Evolutionary conservation across 2,329 filamentous ascomycete genomes (phyloP), one percentile per base, ranked within the genome.

Genomic region (Aspergillus ochraceoroseus): DNA sequence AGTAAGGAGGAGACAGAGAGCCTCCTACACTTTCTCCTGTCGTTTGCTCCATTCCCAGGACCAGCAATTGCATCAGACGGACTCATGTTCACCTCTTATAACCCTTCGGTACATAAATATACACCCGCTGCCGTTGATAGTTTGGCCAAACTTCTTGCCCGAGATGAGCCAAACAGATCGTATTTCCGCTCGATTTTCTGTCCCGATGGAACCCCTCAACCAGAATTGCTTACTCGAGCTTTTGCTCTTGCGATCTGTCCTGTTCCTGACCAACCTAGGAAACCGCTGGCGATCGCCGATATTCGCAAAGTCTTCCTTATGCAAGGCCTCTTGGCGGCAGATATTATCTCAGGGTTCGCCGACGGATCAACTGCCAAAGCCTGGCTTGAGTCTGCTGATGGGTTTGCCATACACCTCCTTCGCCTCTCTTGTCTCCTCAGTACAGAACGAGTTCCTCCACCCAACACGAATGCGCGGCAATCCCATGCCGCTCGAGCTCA

Each of bases 101-200:
- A 89, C 39, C 87, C 92, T 0, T 71, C 76, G 7, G 68, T 88
- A 19, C 90, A 98, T 61, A 82, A 83, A 28, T 96, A 96, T 61
- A 78, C 95, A 1, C 89, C 90, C 2, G 80, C 87, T 25, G 92
- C 92, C 1, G 79, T 96, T 12, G 92, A 98, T 61, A 84, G 85
- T 32, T 70, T 96, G 17, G 90, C 92, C 2, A 96, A 96, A 64
- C 72, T 98, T 2, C 73, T 98, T 17, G 90, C 92, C 3, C 78
- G 89, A 36, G 92, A 96, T 60, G 90, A 96, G 53, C 90, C 92
- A 0, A 98, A 98, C 56, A 75, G 92, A 46, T 81, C 80, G 2
- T 82, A 85, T 54, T 96, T 89, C 70, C 85, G 84, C 61, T 73
- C 79, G 27, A 83, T 96, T 7, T 94, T 96, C 55, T 72, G 80